These are phyloP conservation scores for Coniochaeta prunicola DNA, from an alignment of 2,329 filamentous ascomycete genomes.

Conservation along the genomic window DNA sequence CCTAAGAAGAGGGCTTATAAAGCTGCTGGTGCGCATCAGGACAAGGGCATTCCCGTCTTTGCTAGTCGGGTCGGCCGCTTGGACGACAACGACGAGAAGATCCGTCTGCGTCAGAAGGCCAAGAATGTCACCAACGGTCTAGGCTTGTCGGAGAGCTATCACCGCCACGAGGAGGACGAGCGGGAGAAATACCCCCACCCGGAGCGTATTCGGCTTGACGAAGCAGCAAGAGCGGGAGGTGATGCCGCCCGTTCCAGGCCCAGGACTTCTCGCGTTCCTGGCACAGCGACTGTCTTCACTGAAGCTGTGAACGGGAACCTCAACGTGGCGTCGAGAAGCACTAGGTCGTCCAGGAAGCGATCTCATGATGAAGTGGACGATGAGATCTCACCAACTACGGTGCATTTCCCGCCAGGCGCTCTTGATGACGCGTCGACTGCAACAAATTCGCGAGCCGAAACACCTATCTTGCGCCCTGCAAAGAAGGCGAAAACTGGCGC, in stretches of 20 bases:
- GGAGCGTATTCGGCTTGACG: not conserved
- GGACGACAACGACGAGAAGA: conserved; percentile 16
- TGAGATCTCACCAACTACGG: conserved; percentile 43
- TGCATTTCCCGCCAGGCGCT: conserved; percentile 33
- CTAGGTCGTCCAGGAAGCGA: conserved; percentile 43
- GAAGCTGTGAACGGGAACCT: conserved; percentile 22
- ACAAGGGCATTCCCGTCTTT: conserved; percentile 8
- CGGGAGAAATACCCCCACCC: not conserved
- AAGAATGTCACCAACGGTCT: conserved; percentile 26
- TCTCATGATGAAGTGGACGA: conserved; percentile 48
- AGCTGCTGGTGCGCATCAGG: conserved; percentile 1
- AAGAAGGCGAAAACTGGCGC: conserved; percentile 56
- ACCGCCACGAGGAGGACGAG: conserved; percentile 17
- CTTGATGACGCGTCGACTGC: conserved; percentile 38
- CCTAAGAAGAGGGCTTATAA: conserved; percentile 22
- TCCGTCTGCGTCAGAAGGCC: conserved; percentile 18
- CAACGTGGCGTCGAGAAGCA: conserved; percentile 23
- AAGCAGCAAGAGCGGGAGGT: not conserved
- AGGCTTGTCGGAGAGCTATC: conserved; percentile 27
- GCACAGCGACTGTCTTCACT: not conserved
- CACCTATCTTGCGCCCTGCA: conserved; percentile 47
- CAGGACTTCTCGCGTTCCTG: not conserved
- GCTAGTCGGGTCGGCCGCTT: conserved; percentile 16
- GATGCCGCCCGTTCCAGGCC: not conserved
- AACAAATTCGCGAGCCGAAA: conserved; percentile 51